Base-by-base conservation (phyloP, 352 stramenopile species). In the Phytophthora colocasiae region DNA sequence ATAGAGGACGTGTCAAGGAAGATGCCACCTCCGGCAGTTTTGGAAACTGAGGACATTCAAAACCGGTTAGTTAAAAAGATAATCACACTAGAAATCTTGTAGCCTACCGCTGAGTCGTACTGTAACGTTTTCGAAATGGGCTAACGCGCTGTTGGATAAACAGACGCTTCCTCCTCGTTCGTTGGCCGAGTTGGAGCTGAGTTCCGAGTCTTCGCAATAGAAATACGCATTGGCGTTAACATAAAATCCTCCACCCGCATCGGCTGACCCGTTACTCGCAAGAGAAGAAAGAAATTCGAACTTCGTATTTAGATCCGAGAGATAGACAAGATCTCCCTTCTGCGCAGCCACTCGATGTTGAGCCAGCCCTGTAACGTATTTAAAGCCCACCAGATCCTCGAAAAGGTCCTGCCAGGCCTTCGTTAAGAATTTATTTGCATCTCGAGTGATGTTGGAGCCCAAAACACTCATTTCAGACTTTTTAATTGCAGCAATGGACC, bases 141-240 rank as follows among this genome's bases (percentile, higher is more conserved):
- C 72, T n/a, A 73, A 22, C 1, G 72, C 66, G 14, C 39, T 56
- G 36, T 72, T 71, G 10, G 66, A 72, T 26, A 87, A 44, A 9
- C 55, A 79, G 2, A 91, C 53, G 29, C 83, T 82, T 8, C 83
- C 83, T 0, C 83, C 83, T 19, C 72, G 66, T 31, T 90, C 79
- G 4, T 43, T 74, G 7, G 75, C 83, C 12, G 31, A 63, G 44
- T 89, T 90, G 27, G 81, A 47, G 4, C 51, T 48, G 8, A 91
- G 62, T 11, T 64, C 58, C 1, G 73, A 75, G 3, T 66, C 17
- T 1, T 40, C 8, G 4, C 63, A 58, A 27, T 65, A 48, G 22
- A 91, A 44, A 29, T 66, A 41, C 3, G 74, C 73, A 26, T 66
- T 60, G 22, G 31, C 50, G 7, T 73, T 69, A 6, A 82, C 52